Evolutionary conservation across 1,139 yeast genomes (phyloP).

Genomic region (Saccharomyces hybrid): DNA sequence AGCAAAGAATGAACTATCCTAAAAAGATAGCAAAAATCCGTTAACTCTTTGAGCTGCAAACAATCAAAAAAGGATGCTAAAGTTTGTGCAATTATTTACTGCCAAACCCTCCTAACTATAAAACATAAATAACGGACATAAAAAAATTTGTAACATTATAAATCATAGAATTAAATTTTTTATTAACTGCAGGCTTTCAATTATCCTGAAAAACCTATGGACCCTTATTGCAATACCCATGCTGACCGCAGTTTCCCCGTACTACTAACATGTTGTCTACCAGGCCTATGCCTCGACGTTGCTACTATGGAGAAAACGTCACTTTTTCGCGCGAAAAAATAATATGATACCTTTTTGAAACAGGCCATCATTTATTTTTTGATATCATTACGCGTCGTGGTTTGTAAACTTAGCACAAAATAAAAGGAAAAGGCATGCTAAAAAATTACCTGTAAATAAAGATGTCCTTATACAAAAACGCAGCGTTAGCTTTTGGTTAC

Average conservation of each 20-base stretch:
- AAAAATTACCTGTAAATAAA: neutral
- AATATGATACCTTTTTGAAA: neutral
- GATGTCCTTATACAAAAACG: neutral
- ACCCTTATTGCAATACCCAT: too few relatives aligned
- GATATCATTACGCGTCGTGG: neutral
- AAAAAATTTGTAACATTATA: neutral
- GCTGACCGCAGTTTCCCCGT: neutral
- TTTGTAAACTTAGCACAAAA: neutral
- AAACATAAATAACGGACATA: neutral
- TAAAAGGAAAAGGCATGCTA: neutral
- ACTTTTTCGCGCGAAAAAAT: neutral
- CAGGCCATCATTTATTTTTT: neutral
- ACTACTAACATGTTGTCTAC: neutral
- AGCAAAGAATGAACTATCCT: neutral
- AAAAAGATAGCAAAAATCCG: neutral
- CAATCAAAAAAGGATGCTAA: neutral
- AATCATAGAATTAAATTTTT: neutral
- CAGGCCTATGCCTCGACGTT: neutral
- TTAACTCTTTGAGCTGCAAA: neutral
- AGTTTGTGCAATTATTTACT: neutral
- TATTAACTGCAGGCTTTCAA: neutral
- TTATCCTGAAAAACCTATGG: too few relatives aligned
- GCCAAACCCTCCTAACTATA: neutral
- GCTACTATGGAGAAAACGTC: neutral
- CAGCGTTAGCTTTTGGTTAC: slow-evolving; percentile 2